phyloP scores from a whole-genome alignment of 1,284 basidiomycete species.

The Flammula alnicola region DNA sequence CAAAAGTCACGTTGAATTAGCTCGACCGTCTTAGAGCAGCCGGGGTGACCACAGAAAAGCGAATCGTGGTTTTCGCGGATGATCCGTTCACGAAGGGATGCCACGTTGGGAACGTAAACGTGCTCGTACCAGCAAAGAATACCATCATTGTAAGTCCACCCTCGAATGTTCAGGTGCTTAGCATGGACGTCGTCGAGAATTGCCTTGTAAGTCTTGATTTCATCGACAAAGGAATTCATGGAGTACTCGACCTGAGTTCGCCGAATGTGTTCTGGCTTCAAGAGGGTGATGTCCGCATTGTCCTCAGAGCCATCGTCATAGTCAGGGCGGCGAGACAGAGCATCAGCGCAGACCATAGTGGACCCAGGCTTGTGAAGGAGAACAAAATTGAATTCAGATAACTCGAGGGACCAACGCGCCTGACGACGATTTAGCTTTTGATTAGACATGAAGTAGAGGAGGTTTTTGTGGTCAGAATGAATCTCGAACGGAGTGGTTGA shows the following conservation, averaged over 20 bases:
- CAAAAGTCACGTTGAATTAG: slow-evolving; percentile 40
- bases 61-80: slow-evolving; percentile 35
- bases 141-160: slow-evolving; percentile 7
- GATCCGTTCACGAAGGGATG: slow-evolving; percentile 27
- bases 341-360: slow-evolving; percentile 38
- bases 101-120: slow-evolving; percentile 31
- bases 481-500: slow-evolving; percentile 30
- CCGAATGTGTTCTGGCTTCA: slow-evolving; percentile 22
- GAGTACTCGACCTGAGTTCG: slow-evolving; percentile 3
- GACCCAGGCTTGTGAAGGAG: slow-evolving; percentile 44
- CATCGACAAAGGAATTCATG: not conserved
- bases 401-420: slow-evolving; percentile 41
- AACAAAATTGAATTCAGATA: slow-evolving; percentile 40
- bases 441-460: slow-evolving; percentile 41
- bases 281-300: slow-evolving; percentile 34
- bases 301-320: slow-evolving; percentile 34
- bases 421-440: slow-evolving; percentile 42
- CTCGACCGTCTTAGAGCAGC: slow-evolving; percentile 41
- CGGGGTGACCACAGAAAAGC: slow-evolving; percentile 41
- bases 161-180: not conserved
- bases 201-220: not conserved
- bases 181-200: not conserved
- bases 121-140: slow-evolving; percentile 8
- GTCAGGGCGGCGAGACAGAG: slow-evolving; percentile 43
- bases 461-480: slow-evolving; percentile 47